A percentile compares a stretch with the other conserved stretches of the same genome.
These are phyloP conservation scores for Boletellus deceptivus DNA, from an alignment of 1,284 basidiomycete genomes.

Conservation along the genomic window DNA sequence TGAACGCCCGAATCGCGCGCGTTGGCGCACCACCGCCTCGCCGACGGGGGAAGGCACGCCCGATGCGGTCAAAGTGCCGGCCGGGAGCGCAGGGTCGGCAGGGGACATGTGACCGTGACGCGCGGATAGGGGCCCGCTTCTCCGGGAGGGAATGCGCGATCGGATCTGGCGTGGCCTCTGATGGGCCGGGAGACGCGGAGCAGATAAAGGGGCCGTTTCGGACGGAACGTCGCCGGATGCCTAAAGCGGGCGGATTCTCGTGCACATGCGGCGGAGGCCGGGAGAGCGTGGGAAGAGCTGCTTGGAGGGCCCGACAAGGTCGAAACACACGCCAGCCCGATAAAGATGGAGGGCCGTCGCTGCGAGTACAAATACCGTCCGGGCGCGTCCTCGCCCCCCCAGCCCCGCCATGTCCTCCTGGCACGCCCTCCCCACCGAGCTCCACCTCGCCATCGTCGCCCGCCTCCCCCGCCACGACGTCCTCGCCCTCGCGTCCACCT, in stretches of 20 bases:
- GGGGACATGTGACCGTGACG: no score
- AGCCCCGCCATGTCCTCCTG: constrained; percentile 41
- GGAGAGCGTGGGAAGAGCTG: background rate
- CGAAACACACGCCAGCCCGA: constrained; percentile 9
- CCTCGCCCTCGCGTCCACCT: constrained; percentile 42
- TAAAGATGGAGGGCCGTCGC: constrained; percentile 14
- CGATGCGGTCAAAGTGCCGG: no score
- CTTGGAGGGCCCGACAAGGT: constrained; percentile 1
- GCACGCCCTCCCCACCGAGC: constrained; percentile 60
- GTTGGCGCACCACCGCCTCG: no score
- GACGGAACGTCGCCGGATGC: constrained; percentile 26
- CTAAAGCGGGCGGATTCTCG: constrained; percentile 17
- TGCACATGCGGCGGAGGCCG: constrained; percentile 4
- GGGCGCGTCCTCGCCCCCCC: no score
- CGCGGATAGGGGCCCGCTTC: no score
- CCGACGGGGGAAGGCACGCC: no score
- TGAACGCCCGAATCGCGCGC: no score
- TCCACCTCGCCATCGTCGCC: constrained; percentile 57
- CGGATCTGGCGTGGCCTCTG: background rate
- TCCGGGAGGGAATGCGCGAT: background rate
- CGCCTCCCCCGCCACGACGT: constrained; percentile 41
- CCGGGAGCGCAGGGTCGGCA: no score
- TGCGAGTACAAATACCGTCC: constrained; percentile 8
- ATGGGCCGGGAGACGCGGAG: constrained; percentile 23
- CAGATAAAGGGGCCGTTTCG: constrained; percentile 13